Percentiles rank a stretch among this genome's conserved stretches.
Evolutionary conservation across 371 early-diverging fungal genomes (phyloP).

Genomic region (Rhizopus microsporus): DNA sequence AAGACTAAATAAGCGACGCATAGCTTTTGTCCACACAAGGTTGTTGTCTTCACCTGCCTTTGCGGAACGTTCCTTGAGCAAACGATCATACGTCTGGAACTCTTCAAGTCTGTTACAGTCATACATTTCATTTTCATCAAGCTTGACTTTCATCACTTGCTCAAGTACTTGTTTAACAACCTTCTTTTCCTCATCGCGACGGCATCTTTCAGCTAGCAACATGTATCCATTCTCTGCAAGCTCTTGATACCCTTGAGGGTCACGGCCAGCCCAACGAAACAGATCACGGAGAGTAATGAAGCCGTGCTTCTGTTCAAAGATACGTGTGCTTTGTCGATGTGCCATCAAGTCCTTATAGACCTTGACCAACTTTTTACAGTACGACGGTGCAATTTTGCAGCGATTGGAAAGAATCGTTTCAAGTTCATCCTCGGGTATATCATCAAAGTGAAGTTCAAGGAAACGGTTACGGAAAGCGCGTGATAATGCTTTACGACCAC

Average conservation of each 20-base stretch:
- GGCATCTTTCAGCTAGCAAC: constrained; percentile 93
- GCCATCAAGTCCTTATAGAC: constrained; percentile 88
- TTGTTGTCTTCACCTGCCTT: constrained; percentile 39
- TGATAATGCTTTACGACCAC: constrained; percentile 98
- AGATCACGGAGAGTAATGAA: constrained; percentile 98
- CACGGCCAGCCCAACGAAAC: constrained; percentile 97
- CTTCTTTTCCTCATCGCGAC: constrained; percentile 81
- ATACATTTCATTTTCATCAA: constrained; percentile 67
- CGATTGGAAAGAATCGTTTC: constrained; percentile 85
- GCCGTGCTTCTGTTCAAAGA: constrained; percentile 93
- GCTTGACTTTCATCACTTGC: constrained; percentile 72
- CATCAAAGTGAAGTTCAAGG: constrained; percentile 95
- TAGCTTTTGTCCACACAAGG: constrained; percentile 94
- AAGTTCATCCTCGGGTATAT: constrained; percentile 90
- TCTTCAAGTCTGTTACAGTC: constrained; percentile 60
- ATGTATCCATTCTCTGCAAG: constrained; percentile 94
- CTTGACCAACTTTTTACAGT: constrained; percentile 85
- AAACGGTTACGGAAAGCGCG: constrained; percentile 99
- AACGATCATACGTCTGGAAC: constrained; percentile 47
- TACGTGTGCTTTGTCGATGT: constrained; percentile 76
- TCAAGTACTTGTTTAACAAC: constrained; percentile 88
- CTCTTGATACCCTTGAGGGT: constrained; percentile 74
- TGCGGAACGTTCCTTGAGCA: constrained; percentile 27
- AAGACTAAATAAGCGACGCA: constrained; percentile 90
- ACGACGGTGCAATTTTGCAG: constrained; percentile 88